These are phyloP conservation scores for Trichoderma oligosporum DNA, from an alignment of 2,329 filamentous ascomycete genomes.

Conservation along the genomic window DNA sequence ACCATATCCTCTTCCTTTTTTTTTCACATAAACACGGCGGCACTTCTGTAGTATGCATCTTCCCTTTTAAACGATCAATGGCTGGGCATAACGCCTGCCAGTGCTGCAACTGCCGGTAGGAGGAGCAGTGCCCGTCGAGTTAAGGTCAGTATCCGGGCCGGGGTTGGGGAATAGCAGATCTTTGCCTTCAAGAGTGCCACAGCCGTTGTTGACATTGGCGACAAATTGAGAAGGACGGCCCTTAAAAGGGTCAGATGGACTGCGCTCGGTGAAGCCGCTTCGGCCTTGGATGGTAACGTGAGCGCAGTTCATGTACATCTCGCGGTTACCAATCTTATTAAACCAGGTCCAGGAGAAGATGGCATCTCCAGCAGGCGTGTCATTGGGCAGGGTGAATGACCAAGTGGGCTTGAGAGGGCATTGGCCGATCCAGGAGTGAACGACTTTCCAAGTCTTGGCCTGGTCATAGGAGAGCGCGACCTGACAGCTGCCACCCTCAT, in stretches of 20 bases:
- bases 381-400: conserved; percentile 62
- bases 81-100: not conserved
- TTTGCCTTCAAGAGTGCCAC: conserved; percentile 48
- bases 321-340: conserved; percentile 70
- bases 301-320: conserved; percentile 85
- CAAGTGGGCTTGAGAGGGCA: conserved; percentile 54
- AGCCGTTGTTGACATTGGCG: conserved; percentile 58
- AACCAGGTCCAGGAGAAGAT: conserved; percentile 75
- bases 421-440: conserved; percentile 53
- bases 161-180: conserved; percentile 60
- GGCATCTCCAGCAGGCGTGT: conserved; percentile 57
- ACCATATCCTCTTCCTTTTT: not conserved
- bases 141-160: conserved; percentile 43
- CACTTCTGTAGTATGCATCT: no score
- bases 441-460: conserved; percentile 65
- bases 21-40: no score
- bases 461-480: conserved; percentile 69
- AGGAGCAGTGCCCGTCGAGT: conserved; percentile 5
- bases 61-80: not conserved
- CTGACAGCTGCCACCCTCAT: conserved; percentile 73
- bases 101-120: conserved; percentile 7
- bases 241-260: conserved; percentile 40
- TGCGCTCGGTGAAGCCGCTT: conserved; percentile 31
- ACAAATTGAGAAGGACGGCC: conserved; percentile 62
- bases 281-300: conserved; percentile 56